A percentile compares a stretch with the other conserved stretches of the same genome.
phyloP scores from a whole-genome alignment of 2,329 filamentous ascomycete genomes.

The Teratosphaeria destructans region DNA sequence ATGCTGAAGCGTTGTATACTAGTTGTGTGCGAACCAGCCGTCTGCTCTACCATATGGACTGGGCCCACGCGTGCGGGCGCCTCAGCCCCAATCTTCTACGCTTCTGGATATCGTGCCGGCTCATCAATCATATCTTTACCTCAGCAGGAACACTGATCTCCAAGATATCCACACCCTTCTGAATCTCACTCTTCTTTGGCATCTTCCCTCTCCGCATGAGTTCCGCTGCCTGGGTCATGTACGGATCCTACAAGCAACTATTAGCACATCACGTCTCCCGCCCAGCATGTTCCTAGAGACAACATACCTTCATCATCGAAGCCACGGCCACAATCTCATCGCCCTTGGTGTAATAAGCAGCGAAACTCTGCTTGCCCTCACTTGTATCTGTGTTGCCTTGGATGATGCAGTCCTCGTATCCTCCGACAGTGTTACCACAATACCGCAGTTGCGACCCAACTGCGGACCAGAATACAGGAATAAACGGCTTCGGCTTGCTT shows the following conservation, averaged over 20 bases:
- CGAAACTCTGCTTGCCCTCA: slow-evolving; percentile 59
- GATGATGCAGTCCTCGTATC: slow-evolving; percentile 78
- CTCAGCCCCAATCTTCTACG: no score
- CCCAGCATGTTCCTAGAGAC: not conserved
- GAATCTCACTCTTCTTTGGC: slow-evolving; percentile 68
- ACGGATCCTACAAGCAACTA: slow-evolving; percentile 72
- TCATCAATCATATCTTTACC: slow-evolving; percentile 31
- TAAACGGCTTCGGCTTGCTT: slow-evolving; percentile 58
- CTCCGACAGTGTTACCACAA: slow-evolving; percentile 73
- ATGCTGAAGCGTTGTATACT: not conserved
- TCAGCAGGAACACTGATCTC: slow-evolving; percentile 35
- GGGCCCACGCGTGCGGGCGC: not conserved
- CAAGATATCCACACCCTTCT: slow-evolving; percentile 46
- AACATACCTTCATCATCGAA: slow-evolving; percentile 58
- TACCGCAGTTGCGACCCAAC: slow-evolving; percentile 83
- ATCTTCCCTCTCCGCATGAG: slow-evolving; percentile 76
- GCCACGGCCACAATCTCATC: slow-evolving; percentile 84
- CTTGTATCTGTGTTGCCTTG: slow-evolving; percentile 57
- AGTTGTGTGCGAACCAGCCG: not conserved
- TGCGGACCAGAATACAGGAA: slow-evolving; percentile 95
- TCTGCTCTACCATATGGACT: not conserved
- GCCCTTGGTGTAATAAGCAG: slow-evolving; percentile 78
- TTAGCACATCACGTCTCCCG: not conserved
- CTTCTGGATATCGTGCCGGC: not conserved
- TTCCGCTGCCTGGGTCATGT: slow-evolving; percentile 72